Conservation (phyloP, 352 stramenopile species). For the Aphanomyces euteiches region DNA sequence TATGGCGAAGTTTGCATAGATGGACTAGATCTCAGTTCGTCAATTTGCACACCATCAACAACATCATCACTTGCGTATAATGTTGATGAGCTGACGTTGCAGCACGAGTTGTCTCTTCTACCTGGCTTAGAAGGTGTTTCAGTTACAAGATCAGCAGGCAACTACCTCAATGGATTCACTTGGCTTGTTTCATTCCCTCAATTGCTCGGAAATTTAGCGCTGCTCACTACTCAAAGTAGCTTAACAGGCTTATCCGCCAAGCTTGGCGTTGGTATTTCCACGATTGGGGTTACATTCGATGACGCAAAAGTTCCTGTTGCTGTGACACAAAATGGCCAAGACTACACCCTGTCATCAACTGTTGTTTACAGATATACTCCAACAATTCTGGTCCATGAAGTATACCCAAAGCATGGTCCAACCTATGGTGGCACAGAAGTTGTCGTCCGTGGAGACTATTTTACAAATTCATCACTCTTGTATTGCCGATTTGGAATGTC, state of each 20-base stretch:
- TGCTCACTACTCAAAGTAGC: conserved; percentile 32
- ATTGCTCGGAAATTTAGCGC: conserved; percentile 36
- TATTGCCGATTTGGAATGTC: conserved; percentile 57
- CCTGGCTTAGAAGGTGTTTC: conserved; percentile 27
- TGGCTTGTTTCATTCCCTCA: conserved; percentile 45
- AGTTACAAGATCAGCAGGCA: conserved; percentile 38
- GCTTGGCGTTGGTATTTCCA: conserved; percentile 31
- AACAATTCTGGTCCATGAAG: conserved; percentile 38
- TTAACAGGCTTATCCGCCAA: conserved; percentile 32
- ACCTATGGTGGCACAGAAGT: conserved; percentile 56
- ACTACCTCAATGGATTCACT: conserved; percentile 38
- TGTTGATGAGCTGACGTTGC: conserved; percentile 49
- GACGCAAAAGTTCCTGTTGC: conserved; percentile 29
- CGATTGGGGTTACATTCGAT: conserved; percentile 26
- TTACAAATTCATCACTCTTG: conserved; percentile 35
- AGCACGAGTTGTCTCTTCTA: conserved; percentile 38
- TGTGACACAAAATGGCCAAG: conserved; percentile 29
- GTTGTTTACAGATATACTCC: conserved; percentile 47
- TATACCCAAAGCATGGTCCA: conserved; percentile 49
- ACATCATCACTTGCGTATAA: conserved; percentile 45
- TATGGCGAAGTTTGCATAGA: conserved; percentile 53
- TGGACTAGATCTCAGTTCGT: conserved; percentile 40
- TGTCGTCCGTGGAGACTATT: conserved; percentile 33
- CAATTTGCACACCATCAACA: conserved; percentile 44
- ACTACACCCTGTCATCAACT: conserved; percentile 34